Percentiles rank a stretch among this genome's conserved stretches.
phyloP scores from a whole-genome alignment of 2,329 filamentous ascomycete genomes.

The Phyllosticta citriasiana region DNA sequence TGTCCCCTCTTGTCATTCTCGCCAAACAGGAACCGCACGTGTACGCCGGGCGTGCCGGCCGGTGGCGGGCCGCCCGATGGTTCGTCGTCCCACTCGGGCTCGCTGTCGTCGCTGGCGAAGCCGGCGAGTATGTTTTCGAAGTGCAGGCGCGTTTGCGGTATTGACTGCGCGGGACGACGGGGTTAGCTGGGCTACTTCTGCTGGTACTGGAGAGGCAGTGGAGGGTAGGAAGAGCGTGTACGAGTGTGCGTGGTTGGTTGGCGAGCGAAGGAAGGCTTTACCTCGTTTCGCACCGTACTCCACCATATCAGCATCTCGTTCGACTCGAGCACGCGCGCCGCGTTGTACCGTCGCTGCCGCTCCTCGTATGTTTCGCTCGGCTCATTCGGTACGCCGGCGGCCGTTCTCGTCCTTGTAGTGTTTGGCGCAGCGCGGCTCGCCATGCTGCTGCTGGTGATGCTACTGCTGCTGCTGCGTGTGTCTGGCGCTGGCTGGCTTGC shows the following conservation, averaged over 20 bases:
- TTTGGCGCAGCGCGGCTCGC: too few relatives aligned
- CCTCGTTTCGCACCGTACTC: constrained; percentile 23
- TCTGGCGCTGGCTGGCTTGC: too few relatives aligned
- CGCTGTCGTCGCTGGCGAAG: constrained; percentile 9
- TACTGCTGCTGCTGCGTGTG: too few relatives aligned
- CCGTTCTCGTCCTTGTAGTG: neutral
- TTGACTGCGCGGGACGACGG: constrained; percentile 16
- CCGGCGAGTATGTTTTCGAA: constrained; percentile 25
- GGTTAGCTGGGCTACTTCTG: neutral
- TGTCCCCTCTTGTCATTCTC: neutral
- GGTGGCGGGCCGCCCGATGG: neutral
- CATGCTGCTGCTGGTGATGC: too few relatives aligned
- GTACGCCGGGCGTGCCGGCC: neutral
- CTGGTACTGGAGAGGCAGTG: neutral
- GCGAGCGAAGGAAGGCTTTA: constrained; percentile 11
- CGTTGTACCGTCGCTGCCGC: constrained; percentile 21
- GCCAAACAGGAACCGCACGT: neutral
- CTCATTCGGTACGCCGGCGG: neutral
- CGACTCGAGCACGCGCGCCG: constrained; percentile 24
- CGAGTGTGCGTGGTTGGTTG: too few relatives aligned
- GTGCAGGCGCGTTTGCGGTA: constrained; percentile 21
- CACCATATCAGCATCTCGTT: constrained; percentile 29
- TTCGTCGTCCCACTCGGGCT: constrained; percentile 10
- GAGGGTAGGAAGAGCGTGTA: neutral
- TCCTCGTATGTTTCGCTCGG: constrained; percentile 19